Percentiles rank a stretch among this genome's conserved stretches.
phyloP scores from a whole-genome alignment of 441 rosid species.

The Viola pubescens region DNA sequence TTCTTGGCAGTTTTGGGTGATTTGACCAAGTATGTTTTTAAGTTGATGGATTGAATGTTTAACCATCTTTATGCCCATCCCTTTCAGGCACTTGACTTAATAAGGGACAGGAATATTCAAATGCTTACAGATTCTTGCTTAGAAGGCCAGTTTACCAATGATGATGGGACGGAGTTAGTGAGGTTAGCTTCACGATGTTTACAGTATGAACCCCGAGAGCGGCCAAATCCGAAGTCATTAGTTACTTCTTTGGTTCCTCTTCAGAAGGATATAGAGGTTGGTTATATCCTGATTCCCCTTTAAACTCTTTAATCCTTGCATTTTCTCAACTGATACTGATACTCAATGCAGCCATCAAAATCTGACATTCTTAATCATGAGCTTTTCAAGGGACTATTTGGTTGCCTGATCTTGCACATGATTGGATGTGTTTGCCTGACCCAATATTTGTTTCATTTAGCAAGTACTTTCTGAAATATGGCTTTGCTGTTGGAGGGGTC shows the following conservation, averaged over 20 bases:
- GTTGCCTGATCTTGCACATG: not conserved
- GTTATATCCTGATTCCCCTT: constrained; percentile 4
- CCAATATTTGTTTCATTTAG: no score
- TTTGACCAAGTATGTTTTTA: not conserved
- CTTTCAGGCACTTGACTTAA: constrained; percentile 74
- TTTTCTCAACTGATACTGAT: constrained; percentile 4
- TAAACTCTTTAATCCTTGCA: constrained; percentile 3
- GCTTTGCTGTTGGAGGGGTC: not conserved
- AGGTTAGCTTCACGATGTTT: constrained; percentile 74
- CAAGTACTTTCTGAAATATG: not conserved
- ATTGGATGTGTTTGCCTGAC: no score
- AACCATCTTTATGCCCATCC: constrained; percentile 3
- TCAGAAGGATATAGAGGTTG: constrained; percentile 70
- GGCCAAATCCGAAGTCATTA: constrained; percentile 64
- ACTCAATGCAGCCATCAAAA: not conserved
- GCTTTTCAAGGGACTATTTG: not conserved
- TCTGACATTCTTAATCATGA: not conserved
- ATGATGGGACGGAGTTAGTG: constrained; percentile 62
- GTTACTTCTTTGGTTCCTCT: constrained; percentile 64
- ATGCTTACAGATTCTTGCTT: constrained; percentile 78
- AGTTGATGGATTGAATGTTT: no score
- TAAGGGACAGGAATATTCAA: constrained; percentile 75
- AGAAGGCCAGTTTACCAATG: constrained; percentile 68
- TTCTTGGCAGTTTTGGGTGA: constrained; percentile 1
- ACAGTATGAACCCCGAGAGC: constrained; percentile 69